A percentile compares a stretch with the other conserved stretches of the same genome.
phyloP scores from a whole-genome alignment of 805 yeast species.

The baker's yeast (Saccharomyces cerevisiae) region DNA sequence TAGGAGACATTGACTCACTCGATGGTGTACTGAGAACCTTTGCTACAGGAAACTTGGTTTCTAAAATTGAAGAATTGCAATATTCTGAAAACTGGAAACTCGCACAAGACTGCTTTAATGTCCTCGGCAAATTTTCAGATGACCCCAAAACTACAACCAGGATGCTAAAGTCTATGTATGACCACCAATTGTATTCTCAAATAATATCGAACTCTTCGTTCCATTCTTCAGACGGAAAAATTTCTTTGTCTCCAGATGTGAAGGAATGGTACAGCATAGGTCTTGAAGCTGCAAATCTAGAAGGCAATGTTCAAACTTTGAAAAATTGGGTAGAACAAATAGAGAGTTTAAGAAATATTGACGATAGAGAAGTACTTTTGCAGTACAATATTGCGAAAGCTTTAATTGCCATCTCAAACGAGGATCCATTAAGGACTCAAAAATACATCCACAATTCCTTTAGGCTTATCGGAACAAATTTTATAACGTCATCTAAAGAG shows the following conservation, averaged over 20 bases:
- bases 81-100: conserved; percentile 80
- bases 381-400: conserved; percentile 62
- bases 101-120: conserved; percentile 78
- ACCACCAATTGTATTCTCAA: conserved; percentile 68
- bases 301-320: conserved; percentile 46
- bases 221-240: conserved; percentile 35
- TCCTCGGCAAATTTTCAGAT: conserved; percentile 39
- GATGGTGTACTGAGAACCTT: conserved; percentile 76
- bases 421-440: conserved; percentile 31
- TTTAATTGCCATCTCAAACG: conserved; percentile 36
- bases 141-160: conserved; percentile 40
- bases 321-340: conserved; percentile 51
- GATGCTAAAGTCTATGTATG: conserved; percentile 60
- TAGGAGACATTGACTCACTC: conserved; percentile 83
- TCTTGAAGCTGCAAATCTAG: conserved; percentile 62
- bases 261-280: conserved; percentile 59
- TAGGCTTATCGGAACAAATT: conserved; percentile 49
- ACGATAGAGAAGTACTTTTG: conserved; percentile 47
- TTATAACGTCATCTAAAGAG: conserved; percentile 40
- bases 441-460: conserved; percentile 44
- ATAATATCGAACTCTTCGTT: conserved; percentile 47
- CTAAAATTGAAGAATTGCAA: conserved; percentile 71
- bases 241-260: conserved; percentile 23
- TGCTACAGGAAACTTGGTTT: conserved; percentile 60
- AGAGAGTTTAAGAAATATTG: conserved; percentile 35